A percentile compares a stretch with the other conserved stretches of the same genome.
Conservation (phyloP, 768 basidiomycete species). For the Rhizopogon vulgaris region DNA sequence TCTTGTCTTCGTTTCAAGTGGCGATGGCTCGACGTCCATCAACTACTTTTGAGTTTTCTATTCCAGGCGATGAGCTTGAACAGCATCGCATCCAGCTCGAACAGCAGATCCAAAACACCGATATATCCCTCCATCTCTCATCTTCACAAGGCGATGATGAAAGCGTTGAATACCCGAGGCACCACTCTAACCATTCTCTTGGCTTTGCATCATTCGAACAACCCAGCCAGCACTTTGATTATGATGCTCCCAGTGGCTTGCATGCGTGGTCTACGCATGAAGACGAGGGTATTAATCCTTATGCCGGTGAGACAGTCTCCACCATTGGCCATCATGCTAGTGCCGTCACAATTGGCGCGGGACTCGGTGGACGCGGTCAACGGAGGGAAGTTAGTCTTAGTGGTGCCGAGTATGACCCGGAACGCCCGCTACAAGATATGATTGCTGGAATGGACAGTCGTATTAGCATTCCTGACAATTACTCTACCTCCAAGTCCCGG, state of each 20-base stretch:
- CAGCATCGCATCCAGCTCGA: conserved; percentile 73
- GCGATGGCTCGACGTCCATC: conserved; percentile 21
- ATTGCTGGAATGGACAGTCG: conserved; percentile 55
- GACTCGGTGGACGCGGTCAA: conserved; percentile 50
- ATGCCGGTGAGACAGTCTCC: conserved; percentile 65
- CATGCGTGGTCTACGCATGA: conserved; percentile 59
- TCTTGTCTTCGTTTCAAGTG: conserved; percentile 10
- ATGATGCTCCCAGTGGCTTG: conserved; percentile 41
- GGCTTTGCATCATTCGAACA: conserved; percentile 60
- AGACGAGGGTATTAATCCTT: conserved; percentile 64
- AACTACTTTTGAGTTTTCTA: conserved; percentile 40
- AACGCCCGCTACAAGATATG: conserved; percentile 69
- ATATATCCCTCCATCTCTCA: conserved; percentile 66
- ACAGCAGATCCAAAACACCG: conserved; percentile 67
- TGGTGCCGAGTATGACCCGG: conserved; percentile 83
- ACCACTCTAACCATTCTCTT: conserved; percentile 52
- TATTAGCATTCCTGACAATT: conserved; percentile 51
- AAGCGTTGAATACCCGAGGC: conserved; percentile 66
- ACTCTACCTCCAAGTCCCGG: conserved; percentile 43
- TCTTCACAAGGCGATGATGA: conserved; percentile 43
- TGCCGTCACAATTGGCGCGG: conserved; percentile 79
- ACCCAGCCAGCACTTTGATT: conserved; percentile 51
- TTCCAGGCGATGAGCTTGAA: conserved; percentile 70
- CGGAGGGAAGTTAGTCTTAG: conserved; percentile 56
- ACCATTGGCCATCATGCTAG: conserved; percentile 89